A percentile compares a stretch with the other conserved stretches of the same genome.
Evolutionary conservation across 176 grass and related monocot species (phyloP).

Genomic region (Tuctoria greenei): DNA sequence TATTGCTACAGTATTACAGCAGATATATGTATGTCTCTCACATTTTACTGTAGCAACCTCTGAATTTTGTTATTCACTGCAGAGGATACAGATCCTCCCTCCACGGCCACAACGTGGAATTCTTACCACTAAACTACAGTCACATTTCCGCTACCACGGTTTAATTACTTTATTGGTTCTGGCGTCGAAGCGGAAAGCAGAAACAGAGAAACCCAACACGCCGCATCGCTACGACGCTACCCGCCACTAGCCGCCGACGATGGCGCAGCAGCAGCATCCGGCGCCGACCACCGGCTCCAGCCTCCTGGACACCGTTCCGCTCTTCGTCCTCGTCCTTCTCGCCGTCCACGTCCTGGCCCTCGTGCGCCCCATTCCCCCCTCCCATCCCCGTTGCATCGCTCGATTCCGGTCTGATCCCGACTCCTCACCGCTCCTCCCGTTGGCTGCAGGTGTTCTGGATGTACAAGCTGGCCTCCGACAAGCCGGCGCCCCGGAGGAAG

Average conservation of each 20-base stretch:
- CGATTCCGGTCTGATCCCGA: background rate
- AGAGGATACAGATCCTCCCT: too few species aligned
- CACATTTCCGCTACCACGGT: too few species aligned
- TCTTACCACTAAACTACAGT: slow-evolving; percentile 90
- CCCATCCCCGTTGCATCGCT: background rate
- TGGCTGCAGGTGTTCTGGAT: slow-evolving; percentile 60
- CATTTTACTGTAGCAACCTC: too few species aligned
- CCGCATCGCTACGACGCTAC: background rate
- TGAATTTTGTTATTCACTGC: too few species aligned
- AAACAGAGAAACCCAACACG: background rate
- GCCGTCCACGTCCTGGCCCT: slow-evolving; percentile 47
- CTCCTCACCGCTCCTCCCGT: background rate
- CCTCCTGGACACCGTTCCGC: slow-evolving; percentile 39
- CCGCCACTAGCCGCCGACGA: background rate
- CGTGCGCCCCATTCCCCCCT: background rate
- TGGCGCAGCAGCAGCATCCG: slow-evolving; percentile 22
- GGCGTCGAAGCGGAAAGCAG: background rate
- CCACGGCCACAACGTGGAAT: slow-evolving; percentile 79
- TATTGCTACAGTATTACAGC: too few species aligned
- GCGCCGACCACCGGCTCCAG: background rate
- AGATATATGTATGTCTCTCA: too few species aligned
- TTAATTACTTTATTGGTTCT: too few species aligned
- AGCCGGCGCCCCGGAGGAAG: slow-evolving; percentile 45
- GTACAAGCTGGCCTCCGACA: slow-evolving; percentile 56
- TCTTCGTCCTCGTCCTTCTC: slow-evolving; percentile 43